These are phyloP conservation scores for Aspergillus sojae DNA, from an alignment of 2,329 filamentous ascomycete genomes.

Conservation along the genomic window DNA sequence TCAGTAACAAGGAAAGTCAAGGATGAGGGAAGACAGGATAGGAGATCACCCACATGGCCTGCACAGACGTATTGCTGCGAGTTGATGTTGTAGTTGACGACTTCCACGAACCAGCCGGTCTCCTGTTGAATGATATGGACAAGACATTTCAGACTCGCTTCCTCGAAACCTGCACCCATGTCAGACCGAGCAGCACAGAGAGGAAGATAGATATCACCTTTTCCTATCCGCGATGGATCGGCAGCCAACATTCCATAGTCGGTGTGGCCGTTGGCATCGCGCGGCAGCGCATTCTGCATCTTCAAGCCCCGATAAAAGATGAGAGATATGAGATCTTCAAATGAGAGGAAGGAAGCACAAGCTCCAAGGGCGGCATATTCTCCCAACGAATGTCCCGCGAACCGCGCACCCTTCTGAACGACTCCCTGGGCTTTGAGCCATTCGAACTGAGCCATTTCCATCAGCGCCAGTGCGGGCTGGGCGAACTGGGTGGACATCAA, in stretches of 20 bases:
- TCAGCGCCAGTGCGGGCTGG: conserved; percentile 92
- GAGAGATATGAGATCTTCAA: conserved; percentile 76
- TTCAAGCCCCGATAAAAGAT: conserved; percentile 97
- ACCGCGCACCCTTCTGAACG: conserved; percentile 93
- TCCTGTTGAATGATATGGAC: conserved; percentile 92
- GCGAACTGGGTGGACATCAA: conserved; percentile 71
- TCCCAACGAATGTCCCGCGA: conserved; percentile 95
- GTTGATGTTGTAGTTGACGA: conserved; percentile 89
- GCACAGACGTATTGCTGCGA: conserved; percentile 72
- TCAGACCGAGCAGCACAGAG: neutral
- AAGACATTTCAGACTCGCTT: conserved; percentile 93
- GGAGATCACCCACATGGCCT: conserved; percentile 57
- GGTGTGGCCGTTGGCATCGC: conserved; percentile 86
- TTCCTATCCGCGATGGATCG: conserved; percentile 96
- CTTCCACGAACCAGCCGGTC: conserved; percentile 94
- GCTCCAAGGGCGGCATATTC: conserved; percentile 98
- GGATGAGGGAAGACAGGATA: conserved; percentile 36
- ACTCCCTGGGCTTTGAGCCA: conserved; percentile 98
- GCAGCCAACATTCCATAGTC: conserved; percentile 99
- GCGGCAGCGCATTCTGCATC: conserved; percentile 98
- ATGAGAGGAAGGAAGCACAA: conserved; percentile 97
- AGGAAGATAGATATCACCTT: conserved; percentile 53
- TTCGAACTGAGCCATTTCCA: conserved; percentile 99
- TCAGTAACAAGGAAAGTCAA: too few relatives aligned
- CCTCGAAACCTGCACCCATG: conserved; percentile 81